Base-by-base conservation (phyloP, 2,329 filamentous ascomycete genomes). In the Paecilomyces sp. region DNA sequence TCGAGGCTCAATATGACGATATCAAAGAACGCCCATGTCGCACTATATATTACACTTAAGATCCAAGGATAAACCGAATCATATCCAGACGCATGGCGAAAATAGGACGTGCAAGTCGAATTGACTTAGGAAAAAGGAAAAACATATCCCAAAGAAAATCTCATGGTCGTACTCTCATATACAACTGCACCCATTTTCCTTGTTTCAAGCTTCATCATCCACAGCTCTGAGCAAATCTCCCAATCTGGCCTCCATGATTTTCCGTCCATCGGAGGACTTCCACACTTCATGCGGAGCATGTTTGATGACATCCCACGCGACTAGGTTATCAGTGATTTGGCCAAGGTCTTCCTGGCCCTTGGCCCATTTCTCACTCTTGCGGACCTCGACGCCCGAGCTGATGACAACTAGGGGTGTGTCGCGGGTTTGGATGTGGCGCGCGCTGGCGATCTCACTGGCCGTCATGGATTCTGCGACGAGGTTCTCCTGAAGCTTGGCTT, bases 401-500 rank as follows among this genome's bases (percentile, higher is more conserved):
- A 97, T 83, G 25, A 99, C 79, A 1, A 88, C 88, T 47, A 97
- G 77, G 6, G 91, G 88, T 13, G 89, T 90, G 60, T 89, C 80
- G n/a, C 81, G 81, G 60, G 83, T 82, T 75, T 96, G 91, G 57
- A 97, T 94, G 54, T 88, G 87, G 24, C 89, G 82, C 60, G 91
- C 91, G 61, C 87, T 89, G 53, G 83, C 79, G 18, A 96, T 86
- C 69, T 99, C 94, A 34, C 90, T 90, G 73, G 87, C 88, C 13
- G 91, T 91, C 65, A 97, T 85, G 0, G 90, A 91, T 64, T 87
- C 84, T 0, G 92, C 92, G 33, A 97, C 91, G 0, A 97, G 81
- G 64, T 88, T 93, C 78, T 99, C 94, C 75, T 99, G 94, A 59
- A 99, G 81, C 75, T 92, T 90, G 3, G 92, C 89, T 73, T 95